Evolutionary conservation across 129 eudicot genomes (phyloP), one percentile per base, ranked within the genome.

Genomic region (Flaveria linearis): DNA sequence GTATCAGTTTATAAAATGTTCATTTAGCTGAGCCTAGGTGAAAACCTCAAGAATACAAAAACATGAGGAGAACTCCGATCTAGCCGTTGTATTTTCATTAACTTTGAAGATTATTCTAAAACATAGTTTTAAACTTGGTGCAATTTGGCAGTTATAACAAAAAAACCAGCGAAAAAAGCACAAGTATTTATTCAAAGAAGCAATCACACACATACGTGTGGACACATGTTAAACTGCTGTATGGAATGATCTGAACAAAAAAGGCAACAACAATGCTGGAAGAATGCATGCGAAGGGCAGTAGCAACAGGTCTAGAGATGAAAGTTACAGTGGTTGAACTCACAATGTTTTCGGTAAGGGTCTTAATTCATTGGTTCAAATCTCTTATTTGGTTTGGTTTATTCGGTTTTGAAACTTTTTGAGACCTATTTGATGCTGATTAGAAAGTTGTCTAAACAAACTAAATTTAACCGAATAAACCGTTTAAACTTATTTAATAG

Each of bases 91-190:
- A 46, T 63, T 13, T 46, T 43, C 30, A 43, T 74, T 74, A 49
- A 53, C 64, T 50, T 50, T 64, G 41, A 16, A 43, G 28, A 76
- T 8, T 52, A 49, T 52, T 39, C 12, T 53, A 23, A n/a, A 26
- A 23, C 3, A 39, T 22, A 52, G 20, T 7, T 36, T 76, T 67
- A 76, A 76, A 41, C 68, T 50, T 16, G 12, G 39, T 39, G 39
- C 80, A 76, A 53, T 26, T 53, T 67, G 16, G 8, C 79, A n/a
- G 50, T 47, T 6, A 49, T 9, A 62, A 26, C 72, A 2, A 47
- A 75, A 62, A 75, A 63, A 16, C 16, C 71, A 11, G 0, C 47
- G 9, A 1, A 33, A 62, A 75, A 46, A 46, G 58, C 71, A 46
- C 68, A 13, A 28, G 61, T n/a, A 62, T 6, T 14, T 51, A 25